Conservation (phyloP, 768 basidiomycete genomes). For the Termitomyces titanicus region DNA sequence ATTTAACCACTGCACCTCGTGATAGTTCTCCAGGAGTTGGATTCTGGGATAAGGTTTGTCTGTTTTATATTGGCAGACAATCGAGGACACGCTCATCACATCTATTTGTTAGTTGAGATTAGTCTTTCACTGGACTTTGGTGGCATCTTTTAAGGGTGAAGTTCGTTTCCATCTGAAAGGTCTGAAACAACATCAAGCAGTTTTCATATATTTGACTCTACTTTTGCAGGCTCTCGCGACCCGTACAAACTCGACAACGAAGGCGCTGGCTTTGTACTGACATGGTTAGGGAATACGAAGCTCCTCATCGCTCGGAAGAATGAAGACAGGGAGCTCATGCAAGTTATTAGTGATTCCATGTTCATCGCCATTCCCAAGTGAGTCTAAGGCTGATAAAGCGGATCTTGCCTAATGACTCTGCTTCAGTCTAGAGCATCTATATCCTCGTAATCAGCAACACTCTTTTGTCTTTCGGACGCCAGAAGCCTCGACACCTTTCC, state of each 20-base stretch:
- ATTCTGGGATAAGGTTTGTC: constrained; percentile 90
- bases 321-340: constrained; percentile 71
- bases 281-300: constrained; percentile 75
- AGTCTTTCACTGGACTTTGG: constrained; percentile 79
- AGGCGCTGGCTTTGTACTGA: constrained; percentile 86
- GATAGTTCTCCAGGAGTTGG: constrained; percentile 83
- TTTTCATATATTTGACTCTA: background rate
- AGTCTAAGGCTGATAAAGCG: constrained; percentile 21
- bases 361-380: constrained; percentile 84
- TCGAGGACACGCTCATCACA: background rate
- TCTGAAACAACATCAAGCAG: constrained; percentile 21
- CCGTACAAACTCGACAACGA: constrained; percentile 65
- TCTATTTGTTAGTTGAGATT: constrained; percentile 53
- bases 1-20: constrained; percentile 68
- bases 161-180: constrained; percentile 87
- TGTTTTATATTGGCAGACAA: background rate
- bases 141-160: constrained; percentile 63
- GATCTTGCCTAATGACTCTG: background rate
- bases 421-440: constrained; percentile 19
- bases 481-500: constrained; percentile 30
- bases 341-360: constrained; percentile 79
- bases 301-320: constrained; percentile 70
- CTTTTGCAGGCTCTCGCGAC: constrained; percentile 66
- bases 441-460: constrained; percentile 15
- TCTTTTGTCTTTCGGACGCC: constrained; percentile 13